Evolutionary conservation across 805 yeast species (phyloP), one percentile per base, ranked within the genome.

Genomic region (Metschnikowia noctiluminum): DNA sequence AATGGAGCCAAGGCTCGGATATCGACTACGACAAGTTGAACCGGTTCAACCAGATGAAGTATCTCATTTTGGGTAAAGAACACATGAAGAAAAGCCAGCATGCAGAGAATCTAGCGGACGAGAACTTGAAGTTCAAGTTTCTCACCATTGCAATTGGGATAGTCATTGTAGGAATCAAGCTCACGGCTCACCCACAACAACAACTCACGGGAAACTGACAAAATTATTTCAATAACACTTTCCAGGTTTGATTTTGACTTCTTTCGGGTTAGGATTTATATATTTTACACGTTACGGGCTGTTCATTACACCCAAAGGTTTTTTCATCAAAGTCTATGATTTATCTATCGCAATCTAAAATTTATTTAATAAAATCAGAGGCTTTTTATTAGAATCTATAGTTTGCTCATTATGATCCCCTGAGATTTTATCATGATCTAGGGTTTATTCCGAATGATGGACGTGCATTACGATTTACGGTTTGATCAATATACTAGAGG

Each of bases 91-190:
- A 45, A 37, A 38, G 39, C 39, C 54, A 54, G 35, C 59, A 56
- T 28, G 57, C 54, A 15, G 66, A 62, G 32, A 49, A 54, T 14
- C 54, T 66, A 34, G 72, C 67, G 31, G 77, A 73, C 43, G 78
- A 73, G 53, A 59, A 62, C 35, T 60, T 73, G 49, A 70, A 68
- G 58, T 70, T 69, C 53, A 73, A 71, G 56, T 73, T 73, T 46
- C 61, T 73, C 38, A 68, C 74, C 40, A 65, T 73, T 34, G 72
- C 75, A 9, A 57, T 73, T 36, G 77, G 77, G 15, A 73, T 73
- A 6, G 60, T 69, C 50, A 66, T 73, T 36, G 58, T 73, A 37
- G 76, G 74, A 0, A 56, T 71, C 36, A 63, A 66, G 47, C 68
- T 71, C 48, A 67, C 75, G 30, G 58, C 59, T n/a, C 54, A 50